Base-by-base conservation (phyloP, 106 monocot species). In the Posidonia australis region DNA sequence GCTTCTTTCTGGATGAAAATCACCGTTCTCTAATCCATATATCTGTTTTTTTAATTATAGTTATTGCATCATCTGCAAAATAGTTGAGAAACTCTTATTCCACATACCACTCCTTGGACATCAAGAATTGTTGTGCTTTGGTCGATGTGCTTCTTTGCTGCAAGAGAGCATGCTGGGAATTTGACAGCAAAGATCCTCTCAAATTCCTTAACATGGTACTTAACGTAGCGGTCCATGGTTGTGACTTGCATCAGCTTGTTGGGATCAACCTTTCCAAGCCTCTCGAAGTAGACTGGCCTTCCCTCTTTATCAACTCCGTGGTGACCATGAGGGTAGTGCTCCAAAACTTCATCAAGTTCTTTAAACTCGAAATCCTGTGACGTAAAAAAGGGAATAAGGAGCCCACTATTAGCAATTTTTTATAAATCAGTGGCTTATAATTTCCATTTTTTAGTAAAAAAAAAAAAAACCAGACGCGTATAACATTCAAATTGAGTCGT, bases 171-270 rank as follows among this genome's bases (percentile, higher is more conserved):
- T 52, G 72, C 72, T 21, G 72, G 72, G 46, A 72, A 72, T 42
- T 72, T 72, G 27, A 72, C 27, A 3, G 22, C 52, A 29, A 72
- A 72, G 54, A 17, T 72, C 41, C 63, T 72, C 54, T 72, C 72
- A 64, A 72, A 72, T 43, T 72, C 71, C 53, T 54, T 63, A 11
- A 72, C 72, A 43, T 72, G 72, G n/a, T 72, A 72, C 46, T 64
- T 72, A 25, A 72, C n/a, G 28, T 72, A 72, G 44, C 72, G 72
- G 19, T 72, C 72, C 72, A 64, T 63, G 63, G 62, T 72, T 18
- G 72, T 72, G 1, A 72, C 72, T 64, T 72, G 72, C 72, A 72
- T 72, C 9, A 72, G 54, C 23, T 54, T 72, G 26, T 16, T 43
- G 26, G 72, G 53, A 42, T 72, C 72, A 29, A 72, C 72, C 62